Base-by-base conservation (phyloP, 2,329 filamentous ascomycete species). In the Epichloe scottii region DNA sequence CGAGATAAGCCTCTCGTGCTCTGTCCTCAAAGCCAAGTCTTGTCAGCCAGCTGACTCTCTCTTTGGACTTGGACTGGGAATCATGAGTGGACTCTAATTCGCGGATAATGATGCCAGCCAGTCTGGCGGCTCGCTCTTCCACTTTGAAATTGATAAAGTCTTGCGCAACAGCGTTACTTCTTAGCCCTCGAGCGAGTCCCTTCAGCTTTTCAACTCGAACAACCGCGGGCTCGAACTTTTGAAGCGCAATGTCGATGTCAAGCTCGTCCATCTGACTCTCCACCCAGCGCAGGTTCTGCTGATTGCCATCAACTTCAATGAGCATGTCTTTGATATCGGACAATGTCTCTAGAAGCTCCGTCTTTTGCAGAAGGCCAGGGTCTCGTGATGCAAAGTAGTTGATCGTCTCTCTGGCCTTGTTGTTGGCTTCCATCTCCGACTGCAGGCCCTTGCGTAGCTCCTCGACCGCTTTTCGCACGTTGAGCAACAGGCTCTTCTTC, bases 281-380 rank as follows among this genome's bases (percentile, higher is more conserved):
- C 0, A 98, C 89, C 89, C 89, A 96, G 49, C 91, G 86, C 45
- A 98, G 77, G 63, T 93, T 96, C 64, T 97, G 89, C 66, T 96
- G 90, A 61, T 95, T 95, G 46, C 93, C 93, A 61, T 97, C 93
- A 14, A 95, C 88, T 60, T 98, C 93, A 58, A 98, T 90, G 51
- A 95, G 79, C 70, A 95, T 85, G 64, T 94, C 87, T 62, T 89
- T 89, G 59, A 85, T 82, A 55, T 84, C 81, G 2, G 88, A 89
- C 10, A 89, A 69, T 7, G 81, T 85, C 62, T 93, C 88, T 14
- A 95, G 76, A 2, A 93, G 71, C 53, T 91, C 87, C 0, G 85
- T 82, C 66, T 90, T 89, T 61, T 88, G 85, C 41, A 90, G 72
- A 23, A 90, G 73, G 1, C 83, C 82, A 1, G 86, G 82, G 55